These are phyloP conservation scores for Monosporascus sp. DNA, from an alignment of 2,329 filamentous ascomycete genomes.

Conservation along the genomic window DNA sequence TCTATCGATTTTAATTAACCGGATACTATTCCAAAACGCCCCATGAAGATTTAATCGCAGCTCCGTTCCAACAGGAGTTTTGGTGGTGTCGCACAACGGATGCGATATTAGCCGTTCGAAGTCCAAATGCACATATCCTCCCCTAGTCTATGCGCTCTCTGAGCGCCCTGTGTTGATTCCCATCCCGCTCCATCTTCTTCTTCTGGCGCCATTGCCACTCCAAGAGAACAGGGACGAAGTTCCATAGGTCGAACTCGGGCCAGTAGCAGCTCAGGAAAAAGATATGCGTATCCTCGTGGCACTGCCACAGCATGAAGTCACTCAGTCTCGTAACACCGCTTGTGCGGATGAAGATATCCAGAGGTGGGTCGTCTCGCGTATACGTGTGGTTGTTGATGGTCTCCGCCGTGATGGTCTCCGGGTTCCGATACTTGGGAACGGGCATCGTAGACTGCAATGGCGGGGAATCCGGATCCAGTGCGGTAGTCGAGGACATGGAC, in stretches of 20 bases:
- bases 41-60: too few species aligned
- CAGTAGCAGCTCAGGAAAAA: slow-evolving; percentile 89
- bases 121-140: too few species aligned
- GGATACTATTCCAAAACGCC: too few species aligned
- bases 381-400: slow-evolving; percentile 84
- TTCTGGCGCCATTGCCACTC: slow-evolving; percentile 76
- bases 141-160: slow-evolving; percentile 19
- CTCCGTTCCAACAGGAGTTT: too few species aligned
- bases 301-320: slow-evolving; percentile 99
- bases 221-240: slow-evolving; percentile 85
- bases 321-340: slow-evolving; percentile 89
- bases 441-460: slow-evolving; percentile 31
- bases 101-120: too few species aligned
- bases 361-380: slow-evolving; percentile 75
- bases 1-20: too few species aligned
- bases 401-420: slow-evolving; percentile 79
- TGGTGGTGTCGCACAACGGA: too few species aligned
- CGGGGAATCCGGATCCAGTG: slow-evolving; percentile 50
- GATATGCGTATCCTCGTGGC: slow-evolving; percentile 85
- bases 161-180: slow-evolving; percentile 30
- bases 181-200: slow-evolving; percentile 52
- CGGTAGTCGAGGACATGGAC: slow-evolving; percentile 56
- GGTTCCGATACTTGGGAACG: slow-evolving; percentile 53
- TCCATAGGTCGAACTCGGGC: slow-evolving; percentile 93
- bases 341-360: slow-evolving; percentile 87